phyloP scores from a whole-genome alignment of 1,139 yeast species.

The Taphrina communis region DNA sequence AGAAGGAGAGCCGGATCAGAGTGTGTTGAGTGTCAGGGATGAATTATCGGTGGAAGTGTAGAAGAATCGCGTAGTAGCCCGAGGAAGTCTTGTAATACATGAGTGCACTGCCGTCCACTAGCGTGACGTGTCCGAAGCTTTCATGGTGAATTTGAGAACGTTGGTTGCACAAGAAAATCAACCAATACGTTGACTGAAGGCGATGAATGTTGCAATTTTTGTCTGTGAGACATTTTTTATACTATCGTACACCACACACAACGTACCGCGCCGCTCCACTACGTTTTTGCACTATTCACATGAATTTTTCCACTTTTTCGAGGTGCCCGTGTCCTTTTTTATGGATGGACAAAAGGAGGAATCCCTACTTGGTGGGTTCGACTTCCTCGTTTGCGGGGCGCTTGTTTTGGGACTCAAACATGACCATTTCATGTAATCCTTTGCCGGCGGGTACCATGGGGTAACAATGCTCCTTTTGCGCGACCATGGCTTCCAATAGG shows the following conservation, averaged over 20 bases:
- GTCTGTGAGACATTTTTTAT: background rate
- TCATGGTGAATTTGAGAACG: no score
- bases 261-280: slow-evolving; percentile 1
- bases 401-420: slow-evolving; percentile 35
- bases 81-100: no score
- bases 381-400: slow-evolving; percentile 21
- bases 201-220: no score
- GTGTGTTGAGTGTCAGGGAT: slow-evolving; percentile 9
- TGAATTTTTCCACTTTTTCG: background rate
- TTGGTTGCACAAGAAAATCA: no score
- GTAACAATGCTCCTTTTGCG: slow-evolving; percentile 94
- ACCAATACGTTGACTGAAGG: no score
- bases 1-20: background rate
- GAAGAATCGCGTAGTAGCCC: background rate
- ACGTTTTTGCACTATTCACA: slow-evolving; percentile 5
- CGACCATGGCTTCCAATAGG: slow-evolving; percentile 85
- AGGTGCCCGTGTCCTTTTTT: background rate
- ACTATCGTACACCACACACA: slow-evolving; percentile 11
- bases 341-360: background rate
- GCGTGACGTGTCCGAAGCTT: no score
- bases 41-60: slow-evolving; percentile 1
- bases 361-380: slow-evolving; percentile 10
- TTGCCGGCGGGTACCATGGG: slow-evolving; percentile 99
- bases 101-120: no score
- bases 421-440: slow-evolving; percentile 72